Conservation (phyloP, 306 rosid species). For the Vicia villosa region DNA sequence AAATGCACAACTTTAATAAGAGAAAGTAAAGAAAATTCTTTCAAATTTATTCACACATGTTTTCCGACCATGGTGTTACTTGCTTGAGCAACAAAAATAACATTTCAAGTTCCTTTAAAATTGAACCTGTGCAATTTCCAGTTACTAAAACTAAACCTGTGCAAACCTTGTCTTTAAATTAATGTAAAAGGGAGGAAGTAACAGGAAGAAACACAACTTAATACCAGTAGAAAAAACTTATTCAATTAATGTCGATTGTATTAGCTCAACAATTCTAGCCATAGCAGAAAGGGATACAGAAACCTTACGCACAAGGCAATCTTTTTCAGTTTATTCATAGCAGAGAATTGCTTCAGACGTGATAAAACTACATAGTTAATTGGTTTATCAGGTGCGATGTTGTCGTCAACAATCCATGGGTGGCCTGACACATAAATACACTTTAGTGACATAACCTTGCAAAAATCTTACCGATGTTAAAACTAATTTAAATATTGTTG, state of each 20-base stretch:
- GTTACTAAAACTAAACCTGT: too few relatives aligned
- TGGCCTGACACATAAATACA: constrained; percentile 50
- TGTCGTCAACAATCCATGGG: constrained; percentile 66
- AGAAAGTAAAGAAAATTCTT: background rate
- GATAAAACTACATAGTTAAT: constrained; percentile 58
- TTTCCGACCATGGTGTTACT: too few relatives aligned
- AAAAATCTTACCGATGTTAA: constrained; percentile 3
- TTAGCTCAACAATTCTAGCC: constrained; percentile 1
- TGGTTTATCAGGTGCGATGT: constrained; percentile 60
- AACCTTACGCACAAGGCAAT: constrained; percentile 62
- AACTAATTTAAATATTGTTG: background rate
- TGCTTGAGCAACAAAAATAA: too few relatives aligned
- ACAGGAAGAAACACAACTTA: too few relatives aligned
- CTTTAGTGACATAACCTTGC: constrained; percentile 26
- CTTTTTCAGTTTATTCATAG: constrained; percentile 68
- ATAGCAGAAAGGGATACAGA: constrained; percentile 26
- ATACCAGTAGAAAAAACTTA: too few relatives aligned
- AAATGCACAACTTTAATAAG: background rate
- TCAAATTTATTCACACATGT: too few relatives aligned
- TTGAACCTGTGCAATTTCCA: too few relatives aligned
- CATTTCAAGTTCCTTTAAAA: too few relatives aligned
- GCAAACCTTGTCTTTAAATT: too few relatives aligned
- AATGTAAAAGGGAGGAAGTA: too few relatives aligned
- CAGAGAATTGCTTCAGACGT: too few relatives aligned
- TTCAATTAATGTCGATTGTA: background rate